Evolutionary conservation across 2,329 filamentous ascomycete species (phyloP), one percentile per base, ranked within the genome.

Genomic region (Elsinoe perseae): DNA sequence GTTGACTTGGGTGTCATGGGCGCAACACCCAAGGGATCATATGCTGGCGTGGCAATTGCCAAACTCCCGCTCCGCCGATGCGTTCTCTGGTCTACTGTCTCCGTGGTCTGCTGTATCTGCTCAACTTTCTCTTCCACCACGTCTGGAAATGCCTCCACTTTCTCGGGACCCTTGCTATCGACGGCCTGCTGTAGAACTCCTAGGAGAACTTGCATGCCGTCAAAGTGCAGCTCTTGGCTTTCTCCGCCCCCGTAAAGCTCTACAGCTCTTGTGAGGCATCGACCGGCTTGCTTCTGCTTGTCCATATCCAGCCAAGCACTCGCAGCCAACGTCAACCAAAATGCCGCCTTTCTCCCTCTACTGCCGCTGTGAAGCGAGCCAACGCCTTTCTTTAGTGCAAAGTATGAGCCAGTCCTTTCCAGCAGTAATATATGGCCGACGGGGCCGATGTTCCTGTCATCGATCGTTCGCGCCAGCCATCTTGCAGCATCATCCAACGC

Each of bases 351-450:
- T 50, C 93, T 80, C 58, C 79, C 80, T 59, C 92, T 80, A 7
- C 80, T 78, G 14, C 91, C 90, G 77, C 84, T 87, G 34, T 75
- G 75, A 59, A 83, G 80, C 7, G 79, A 80, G 1, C 85, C 84
- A 2, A 83, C 73, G 2, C 87, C 85, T 23, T 78, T 78, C 62
- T 87, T 88, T 2, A 86, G 84, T 0, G 82, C 82, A 70, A 92
- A 96, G 72, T 89, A 95, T 2, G 86, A 82, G 0, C 89, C 87
- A 18, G 96, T 80, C 32, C 93, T 83, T 72, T 98, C 92, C 54
- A 86, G 89, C 63, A 95, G 77, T 10, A 98, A 78, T 0, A 88
- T 88, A 59, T 92, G 86, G 2, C 89, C 90, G 1, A 93, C 76
- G 1, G 77, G 75, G 0, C 89, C 89, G 0, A 89, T 75, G 18